Conservation (phyloP, 148 eudicot species). For the Cornus suecica region DNA sequence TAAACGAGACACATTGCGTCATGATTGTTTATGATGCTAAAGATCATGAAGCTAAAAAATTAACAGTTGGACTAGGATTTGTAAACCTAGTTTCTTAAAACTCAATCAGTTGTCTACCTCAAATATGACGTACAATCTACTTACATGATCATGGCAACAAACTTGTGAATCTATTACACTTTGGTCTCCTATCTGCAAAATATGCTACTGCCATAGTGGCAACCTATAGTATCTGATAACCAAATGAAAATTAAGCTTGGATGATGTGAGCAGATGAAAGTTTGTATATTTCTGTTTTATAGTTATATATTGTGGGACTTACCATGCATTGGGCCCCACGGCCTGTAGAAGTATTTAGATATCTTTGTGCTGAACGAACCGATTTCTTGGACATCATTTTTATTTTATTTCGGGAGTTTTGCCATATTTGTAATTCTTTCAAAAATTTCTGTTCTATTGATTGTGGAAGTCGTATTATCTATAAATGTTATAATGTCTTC, state of each 20-base stretch:
- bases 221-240: not conserved
- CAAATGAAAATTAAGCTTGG: not conserved
- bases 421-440: not conserved
- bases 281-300: not conserved
- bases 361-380: conserved; percentile 3
- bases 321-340: not conserved
- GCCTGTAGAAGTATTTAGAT: not conserved
- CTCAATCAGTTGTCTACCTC: not conserved
- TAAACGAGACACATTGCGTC: not conserved
- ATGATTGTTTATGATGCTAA: not conserved
- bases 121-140: not conserved
- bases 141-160: not conserved
- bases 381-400: not conserved
- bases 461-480: not conserved
- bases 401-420: not conserved
- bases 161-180: not conserved
- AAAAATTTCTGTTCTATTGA: not conserved
- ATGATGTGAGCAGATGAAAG: not conserved
- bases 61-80: not conserved
- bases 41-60: not conserved
- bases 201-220: not conserved
- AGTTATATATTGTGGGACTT: not conserved
- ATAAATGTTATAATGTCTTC: not conserved
- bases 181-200: not conserved
- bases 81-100: not conserved